Conservation (phyloP, 2,329 filamentous ascomycete genomes). For the Curvularia hawaiiensis region DNA sequence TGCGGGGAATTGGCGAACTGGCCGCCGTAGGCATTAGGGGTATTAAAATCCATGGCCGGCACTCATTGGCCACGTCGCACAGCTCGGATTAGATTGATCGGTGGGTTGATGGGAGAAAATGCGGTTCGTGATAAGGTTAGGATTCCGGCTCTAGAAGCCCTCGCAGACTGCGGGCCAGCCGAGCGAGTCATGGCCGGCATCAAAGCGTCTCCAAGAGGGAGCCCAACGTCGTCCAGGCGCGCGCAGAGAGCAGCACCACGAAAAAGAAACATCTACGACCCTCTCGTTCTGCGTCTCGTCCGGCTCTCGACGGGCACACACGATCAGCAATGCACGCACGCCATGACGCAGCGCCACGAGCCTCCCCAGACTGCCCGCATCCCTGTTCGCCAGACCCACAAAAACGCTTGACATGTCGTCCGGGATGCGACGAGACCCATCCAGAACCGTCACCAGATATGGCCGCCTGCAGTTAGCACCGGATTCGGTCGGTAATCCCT, state of each 20-base stretch:
- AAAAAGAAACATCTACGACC: not conserved
- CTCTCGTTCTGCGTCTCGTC: not conserved
- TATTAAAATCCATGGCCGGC: slow-evolving; percentile 47
- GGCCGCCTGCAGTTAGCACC: slow-evolving; percentile 11
- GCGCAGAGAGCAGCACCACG: slow-evolving; percentile 1
- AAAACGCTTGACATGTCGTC: slow-evolving; percentile 26
- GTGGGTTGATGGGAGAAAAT: slow-evolving; percentile 32
- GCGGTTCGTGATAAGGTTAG: slow-evolving; percentile 41
- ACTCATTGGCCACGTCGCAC: slow-evolving; percentile 48
- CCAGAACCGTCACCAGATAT: slow-evolving; percentile 25
- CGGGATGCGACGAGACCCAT: slow-evolving; percentile 20
- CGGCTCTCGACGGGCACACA: not conserved
- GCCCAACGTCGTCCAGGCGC: not conserved
- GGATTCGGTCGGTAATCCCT: slow-evolving; percentile 3
- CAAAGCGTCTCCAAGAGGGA: not conserved
- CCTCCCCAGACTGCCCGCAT: slow-evolving; percentile 19
- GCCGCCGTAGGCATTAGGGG: slow-evolving; percentile 44
- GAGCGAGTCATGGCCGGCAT: slow-evolving; percentile 15
- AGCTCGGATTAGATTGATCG: slow-evolving; percentile 47
- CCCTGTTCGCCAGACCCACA: slow-evolving; percentile 23
- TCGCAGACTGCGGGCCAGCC: slow-evolving; percentile 13
- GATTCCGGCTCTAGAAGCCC: slow-evolving; percentile 12
- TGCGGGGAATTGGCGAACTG: slow-evolving; percentile 41
- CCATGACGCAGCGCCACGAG: slow-evolving; percentile 17
- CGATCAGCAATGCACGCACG: slow-evolving; percentile 14